Percentiles rank a stretch among this genome's conserved stretches.
These are phyloP conservation scores for Fusarium sp. DNA, from an alignment of 2,329 filamentous ascomycete species.

Conservation along the genomic window DNA sequence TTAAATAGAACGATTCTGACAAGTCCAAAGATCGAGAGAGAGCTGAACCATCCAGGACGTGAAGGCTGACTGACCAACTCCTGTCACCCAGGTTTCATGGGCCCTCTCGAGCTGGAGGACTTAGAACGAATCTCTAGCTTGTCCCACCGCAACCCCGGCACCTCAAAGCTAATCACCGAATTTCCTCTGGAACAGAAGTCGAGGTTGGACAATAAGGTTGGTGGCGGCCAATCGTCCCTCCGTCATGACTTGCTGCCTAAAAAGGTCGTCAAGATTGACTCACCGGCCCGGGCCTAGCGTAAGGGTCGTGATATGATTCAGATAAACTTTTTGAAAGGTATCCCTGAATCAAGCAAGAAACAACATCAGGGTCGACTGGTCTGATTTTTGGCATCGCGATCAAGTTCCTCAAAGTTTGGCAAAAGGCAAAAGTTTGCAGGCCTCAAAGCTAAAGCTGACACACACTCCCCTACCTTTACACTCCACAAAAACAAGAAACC, in stretches of 20 bases:
- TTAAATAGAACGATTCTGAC: background rate
- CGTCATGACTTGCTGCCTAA: background rate
- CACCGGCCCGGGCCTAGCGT: background rate
- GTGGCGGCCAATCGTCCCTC: background rate
- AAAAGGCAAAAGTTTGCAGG: background rate
- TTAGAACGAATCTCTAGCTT: background rate
- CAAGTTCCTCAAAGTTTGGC: background rate
- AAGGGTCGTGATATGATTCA: background rate
- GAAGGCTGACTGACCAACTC: background rate
- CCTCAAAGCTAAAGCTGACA: background rate
- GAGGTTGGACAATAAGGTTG: background rate
- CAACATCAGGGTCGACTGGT: background rate
- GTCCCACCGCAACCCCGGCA: background rate
- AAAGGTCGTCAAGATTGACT: background rate
- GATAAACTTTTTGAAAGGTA: background rate
- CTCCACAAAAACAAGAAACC: background rate
- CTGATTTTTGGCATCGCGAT: background rate
- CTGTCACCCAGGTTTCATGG: background rate
- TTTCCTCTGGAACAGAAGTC: background rate
- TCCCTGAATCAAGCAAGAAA: background rate
- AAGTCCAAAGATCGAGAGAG: background rate
- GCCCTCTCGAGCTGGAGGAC: background rate
- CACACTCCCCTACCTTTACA: background rate
- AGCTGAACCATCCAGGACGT: background rate
- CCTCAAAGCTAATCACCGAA: background rate